Percentiles rank a stretch among this genome's conserved stretches.
Conservation (phyloP, 331 rosid genomes). For the Spiraea crenata region DNA sequence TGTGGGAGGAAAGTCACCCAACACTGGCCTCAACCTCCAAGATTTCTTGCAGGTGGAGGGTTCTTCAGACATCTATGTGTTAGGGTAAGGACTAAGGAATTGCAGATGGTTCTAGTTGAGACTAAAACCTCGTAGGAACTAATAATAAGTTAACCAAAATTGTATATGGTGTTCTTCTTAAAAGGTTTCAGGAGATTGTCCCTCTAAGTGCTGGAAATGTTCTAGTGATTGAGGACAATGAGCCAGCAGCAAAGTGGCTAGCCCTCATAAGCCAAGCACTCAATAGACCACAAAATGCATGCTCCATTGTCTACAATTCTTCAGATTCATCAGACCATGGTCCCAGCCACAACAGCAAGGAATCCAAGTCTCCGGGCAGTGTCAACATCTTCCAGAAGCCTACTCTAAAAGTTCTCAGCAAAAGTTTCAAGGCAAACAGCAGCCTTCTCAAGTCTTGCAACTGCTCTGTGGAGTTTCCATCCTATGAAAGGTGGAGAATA, state of each 20-base stretch:
- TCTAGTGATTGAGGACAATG: conserved; percentile 85
- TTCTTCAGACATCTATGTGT: conserved; percentile 70
- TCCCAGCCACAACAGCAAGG: conserved; percentile 35
- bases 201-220: conserved; percentile 93
- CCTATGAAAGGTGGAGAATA: conserved; percentile 44
- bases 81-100: conserved; percentile 50
- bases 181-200: conserved; percentile 92
- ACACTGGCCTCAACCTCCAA: conserved; percentile 70
- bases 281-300: conserved; percentile 47
- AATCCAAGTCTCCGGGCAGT: conserved; percentile 37
- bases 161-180: neutral
- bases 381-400: conserved; percentile 72
- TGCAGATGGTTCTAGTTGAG: neutral
- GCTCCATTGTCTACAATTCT: conserved; percentile 21
- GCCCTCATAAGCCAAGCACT: conserved; percentile 70
- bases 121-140: neutral
- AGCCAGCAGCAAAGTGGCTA: conserved; percentile 92
- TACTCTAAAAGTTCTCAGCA: conserved; percentile 64
- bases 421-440: conserved; percentile 54
- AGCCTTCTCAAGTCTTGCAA: conserved; percentile 72
- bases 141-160: neutral
- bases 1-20: conserved; percentile 86
- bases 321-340: conserved; percentile 14
- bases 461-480: conserved; percentile 56
- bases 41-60: conserved; percentile 85